Evolutionary conservation across 2,329 filamentous ascomycete genomes (phyloP), one percentile per base, ranked within the genome.

Genomic region (Alternaria brassicicola): DNA sequence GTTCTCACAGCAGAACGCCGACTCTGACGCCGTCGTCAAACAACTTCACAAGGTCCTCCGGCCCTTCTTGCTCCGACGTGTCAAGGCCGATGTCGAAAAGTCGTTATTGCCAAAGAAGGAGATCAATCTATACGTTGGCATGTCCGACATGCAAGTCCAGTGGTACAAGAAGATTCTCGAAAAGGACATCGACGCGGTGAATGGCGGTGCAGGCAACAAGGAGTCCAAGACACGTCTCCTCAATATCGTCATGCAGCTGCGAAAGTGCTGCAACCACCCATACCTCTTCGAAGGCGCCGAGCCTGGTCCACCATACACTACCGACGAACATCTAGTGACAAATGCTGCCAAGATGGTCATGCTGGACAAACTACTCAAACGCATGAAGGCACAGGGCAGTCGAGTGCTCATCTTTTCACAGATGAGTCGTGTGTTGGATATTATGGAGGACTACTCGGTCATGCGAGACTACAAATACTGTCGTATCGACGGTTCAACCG

Each of bases 91-190:
- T 76, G 95, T 99, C 4, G 95, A 99, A 78, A 99, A 99, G 85
- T 98, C 94, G 74, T 82, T 99, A 61, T 80, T 98, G 51, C 95
- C 95, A 2, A 99, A 99, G 84, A 97, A 98, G 78, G 95, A 99
- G 77, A 82, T 98, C 72, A 99, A 99, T 66, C 80, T 99, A 26
- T 99, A 98, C 74, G 89, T 99, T 66, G 95, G 94, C 66, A 97
- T 99, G 94, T 93, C 95, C 1, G 93, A 97, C 57, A 99, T 99
- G 95, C 95, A 99, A 77, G 87, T 97, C 67, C 96, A 95, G 75
- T 99, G 95, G 94, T 99, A 99, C 75, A 91, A 97, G 78, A 98
- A 97, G 81, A 99, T 99, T 68, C 83, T 99, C 3, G 95, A 99
- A 74, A 99, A 98, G 80, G 95, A 99, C 72, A 99, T 99, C 62